Evolutionary conservation across 2,329 filamentous ascomycete species (phyloP).

Genomic region (Aspergillus phoenicis): DNA sequence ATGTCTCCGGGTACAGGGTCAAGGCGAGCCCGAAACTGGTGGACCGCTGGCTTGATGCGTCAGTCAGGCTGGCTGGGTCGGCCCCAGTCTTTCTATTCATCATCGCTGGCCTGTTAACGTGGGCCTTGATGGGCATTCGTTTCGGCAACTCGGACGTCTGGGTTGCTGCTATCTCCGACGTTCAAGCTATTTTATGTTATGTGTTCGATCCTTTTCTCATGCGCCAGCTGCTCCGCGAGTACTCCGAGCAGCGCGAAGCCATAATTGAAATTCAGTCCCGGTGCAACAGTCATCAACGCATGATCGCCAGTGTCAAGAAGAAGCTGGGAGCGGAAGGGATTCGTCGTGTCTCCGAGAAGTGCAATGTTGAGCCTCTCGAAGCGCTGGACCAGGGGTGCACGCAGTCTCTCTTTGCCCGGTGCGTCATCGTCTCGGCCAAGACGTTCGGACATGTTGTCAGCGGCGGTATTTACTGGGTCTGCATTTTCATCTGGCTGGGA

Average conservation of each 20-base stretch:
- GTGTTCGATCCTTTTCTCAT: constrained; percentile 38
- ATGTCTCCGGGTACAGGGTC: no score
- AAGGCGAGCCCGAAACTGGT: neutral
- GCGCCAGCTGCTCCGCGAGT: constrained; percentile 33
- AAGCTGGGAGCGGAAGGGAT: neutral
- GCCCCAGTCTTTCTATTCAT: constrained; percentile 33
- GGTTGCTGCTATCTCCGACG: constrained; percentile 35
- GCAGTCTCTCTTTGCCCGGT: neutral
- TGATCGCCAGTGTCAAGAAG: constrained; percentile 18
- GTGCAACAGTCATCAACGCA: constrained; percentile 22
- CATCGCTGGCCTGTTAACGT: constrained; percentile 31
- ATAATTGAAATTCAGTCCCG: constrained; percentile 24
- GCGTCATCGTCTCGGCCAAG: constrained; percentile 7
- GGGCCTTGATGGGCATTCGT: constrained; percentile 33
- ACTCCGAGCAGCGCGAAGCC: constrained; percentile 18
- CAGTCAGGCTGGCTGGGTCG: constrained; percentile 32
- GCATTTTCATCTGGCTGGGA: constrained; percentile 24
- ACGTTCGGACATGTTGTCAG: constrained; percentile 19
- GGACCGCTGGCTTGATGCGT: constrained; percentile 28
- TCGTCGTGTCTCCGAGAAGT: no score
- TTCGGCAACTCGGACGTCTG: constrained; percentile 28
- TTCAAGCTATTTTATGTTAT: constrained; percentile 37
- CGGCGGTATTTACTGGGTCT: constrained; percentile 21
- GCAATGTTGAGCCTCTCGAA: neutral
- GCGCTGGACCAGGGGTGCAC: no score